Conservation (phyloP, 257 asterid species). For the Thymus mandschuricus region DNA sequence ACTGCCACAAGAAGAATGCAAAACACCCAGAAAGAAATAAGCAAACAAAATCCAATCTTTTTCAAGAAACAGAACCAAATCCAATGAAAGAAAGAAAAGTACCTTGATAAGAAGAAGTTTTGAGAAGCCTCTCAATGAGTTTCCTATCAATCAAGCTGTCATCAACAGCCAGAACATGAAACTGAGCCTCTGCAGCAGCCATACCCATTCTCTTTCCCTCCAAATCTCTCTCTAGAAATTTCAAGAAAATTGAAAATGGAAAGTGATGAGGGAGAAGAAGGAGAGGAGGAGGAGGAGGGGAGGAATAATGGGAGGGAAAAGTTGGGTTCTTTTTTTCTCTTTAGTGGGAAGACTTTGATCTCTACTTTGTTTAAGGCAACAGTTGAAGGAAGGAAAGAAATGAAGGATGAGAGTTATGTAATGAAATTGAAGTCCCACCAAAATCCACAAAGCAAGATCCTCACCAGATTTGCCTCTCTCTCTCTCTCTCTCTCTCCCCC, state of each 20-base stretch:
- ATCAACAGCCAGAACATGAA: constrained; percentile 68
- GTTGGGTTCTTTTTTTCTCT: constrained; percentile 24
- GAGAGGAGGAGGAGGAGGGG: background rate
- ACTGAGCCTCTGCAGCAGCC: constrained; percentile 56
- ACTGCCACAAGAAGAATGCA: constrained; percentile 41
- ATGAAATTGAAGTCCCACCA: constrained; percentile 54
- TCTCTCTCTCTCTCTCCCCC: no score
- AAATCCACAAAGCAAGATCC: constrained; percentile 87
- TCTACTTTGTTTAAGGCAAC: constrained; percentile 12
- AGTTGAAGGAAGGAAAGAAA: constrained; percentile 8
- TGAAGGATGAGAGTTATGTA: constrained; percentile 34
- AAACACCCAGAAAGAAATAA: constrained; percentile 11
- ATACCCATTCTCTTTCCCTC: no score
- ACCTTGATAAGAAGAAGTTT: constrained; percentile 63
- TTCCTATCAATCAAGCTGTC: constrained; percentile 64
- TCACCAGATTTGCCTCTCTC: constrained; percentile 48
- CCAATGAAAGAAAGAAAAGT: background rate
- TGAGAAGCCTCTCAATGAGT: constrained; percentile 61
- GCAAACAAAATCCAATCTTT: background rate
- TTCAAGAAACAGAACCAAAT: constrained; percentile 7
- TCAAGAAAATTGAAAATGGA: constrained; percentile 10
- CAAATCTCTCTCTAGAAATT: no score
- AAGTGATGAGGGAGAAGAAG: no score
- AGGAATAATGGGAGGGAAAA: constrained; percentile 26
- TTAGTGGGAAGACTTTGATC: constrained; percentile 10